Conservation (phyloP, 768 basidiomycete species). For the Podaxis sp. region DNA sequence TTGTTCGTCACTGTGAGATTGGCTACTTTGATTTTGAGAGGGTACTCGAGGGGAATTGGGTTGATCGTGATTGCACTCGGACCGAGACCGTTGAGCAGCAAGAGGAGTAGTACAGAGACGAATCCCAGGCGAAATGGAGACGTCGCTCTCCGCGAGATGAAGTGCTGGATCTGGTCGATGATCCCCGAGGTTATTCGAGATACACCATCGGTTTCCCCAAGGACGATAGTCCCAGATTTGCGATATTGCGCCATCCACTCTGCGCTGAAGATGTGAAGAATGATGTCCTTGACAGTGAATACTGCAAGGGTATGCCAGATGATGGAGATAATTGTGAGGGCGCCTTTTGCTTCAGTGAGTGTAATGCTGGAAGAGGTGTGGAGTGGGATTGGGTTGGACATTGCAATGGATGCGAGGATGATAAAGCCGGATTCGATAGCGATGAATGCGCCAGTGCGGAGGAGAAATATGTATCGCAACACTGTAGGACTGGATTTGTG, state of each 20-base stretch:
- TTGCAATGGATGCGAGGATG: background rate
- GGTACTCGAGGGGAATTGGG: background rate
- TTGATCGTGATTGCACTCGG: conserved; percentile 1
- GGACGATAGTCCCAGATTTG: background rate
- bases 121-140: background rate
- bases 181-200: conserved; percentile 5
- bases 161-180: background rate
- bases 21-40: background rate
- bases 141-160: background rate
- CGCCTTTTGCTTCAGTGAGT: background rate
- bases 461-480: background rate
- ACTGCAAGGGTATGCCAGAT: conserved; percentile 4
- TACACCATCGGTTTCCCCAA: background rate
- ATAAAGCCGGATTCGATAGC: background rate
- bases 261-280: conserved; percentile 2
- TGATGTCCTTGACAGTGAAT: background rate
- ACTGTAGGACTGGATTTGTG: background rate
- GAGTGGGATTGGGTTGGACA: background rate
- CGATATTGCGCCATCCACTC: conserved; percentile 7
- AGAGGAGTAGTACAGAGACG: background rate
- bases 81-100: background rate
- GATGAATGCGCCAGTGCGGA: background rate
- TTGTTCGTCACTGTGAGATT: background rate
- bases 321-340: background rate
- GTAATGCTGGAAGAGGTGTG: background rate